Percentiles rank a stretch among this genome's conserved stretches.
phyloP scores from a whole-genome alignment of 2,329 filamentous ascomycete species.

The Beauveria medogensis region DNA sequence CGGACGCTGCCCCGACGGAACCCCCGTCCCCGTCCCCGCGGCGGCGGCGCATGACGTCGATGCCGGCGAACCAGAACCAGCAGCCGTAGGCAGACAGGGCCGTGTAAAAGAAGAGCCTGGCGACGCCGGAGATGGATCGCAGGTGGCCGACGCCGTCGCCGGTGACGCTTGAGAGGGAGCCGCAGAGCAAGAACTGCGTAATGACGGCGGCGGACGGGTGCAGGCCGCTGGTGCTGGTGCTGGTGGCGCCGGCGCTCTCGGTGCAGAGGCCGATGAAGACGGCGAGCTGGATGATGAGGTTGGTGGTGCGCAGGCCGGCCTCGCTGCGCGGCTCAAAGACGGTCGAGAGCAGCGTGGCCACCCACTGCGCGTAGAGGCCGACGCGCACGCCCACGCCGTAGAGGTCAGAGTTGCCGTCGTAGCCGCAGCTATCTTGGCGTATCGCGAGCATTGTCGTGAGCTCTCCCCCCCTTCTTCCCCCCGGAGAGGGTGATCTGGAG shows the following conservation, averaged over 20 bases:
- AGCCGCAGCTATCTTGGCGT: not conserved
- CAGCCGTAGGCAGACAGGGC: constrained; percentile 17
- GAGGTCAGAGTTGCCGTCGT: constrained; percentile 19
- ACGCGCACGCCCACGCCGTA: constrained; percentile 20
- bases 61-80: constrained; percentile 19
- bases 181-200: constrained; percentile 19
- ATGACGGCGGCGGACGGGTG: constrained; percentile 17
- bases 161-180: constrained; percentile 19
- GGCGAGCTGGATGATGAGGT: constrained; percentile 22
- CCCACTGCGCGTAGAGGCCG: constrained; percentile 20
- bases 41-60: constrained; percentile 14
- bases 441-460: not conserved
- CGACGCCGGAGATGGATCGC: constrained; percentile 15
- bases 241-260: constrained; percentile 12
- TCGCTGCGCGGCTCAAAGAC: constrained; percentile 18
- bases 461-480: not conserved
- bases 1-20: too few species aligned
- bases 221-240: not conserved
- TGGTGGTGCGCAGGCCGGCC: constrained; percentile 19
- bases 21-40: not conserved
- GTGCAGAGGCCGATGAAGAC: constrained; percentile 22
- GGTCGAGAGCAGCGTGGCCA: constrained; percentile 17
- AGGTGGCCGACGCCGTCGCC: constrained; percentile 18
- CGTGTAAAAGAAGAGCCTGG: constrained; percentile 17
- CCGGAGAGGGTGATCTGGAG: too few species aligned